Evolutionary conservation across 768 basidiomycete genomes (phyloP), one percentile per base, ranked within the genome.

Genomic region (Chalciporus pseudorubinellus): DNA sequence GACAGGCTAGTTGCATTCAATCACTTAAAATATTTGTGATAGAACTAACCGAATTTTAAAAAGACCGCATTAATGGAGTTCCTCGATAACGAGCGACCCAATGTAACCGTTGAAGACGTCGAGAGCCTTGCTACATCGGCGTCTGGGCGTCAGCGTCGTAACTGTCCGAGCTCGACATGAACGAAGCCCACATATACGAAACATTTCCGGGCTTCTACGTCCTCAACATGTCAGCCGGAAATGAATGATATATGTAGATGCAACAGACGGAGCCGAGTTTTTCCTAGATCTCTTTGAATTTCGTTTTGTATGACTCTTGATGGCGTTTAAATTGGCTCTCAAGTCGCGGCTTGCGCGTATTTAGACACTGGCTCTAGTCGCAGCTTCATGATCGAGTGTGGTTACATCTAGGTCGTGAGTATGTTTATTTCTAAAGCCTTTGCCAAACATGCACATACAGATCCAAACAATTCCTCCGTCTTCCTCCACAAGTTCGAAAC

Each of bases 341-440:
- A 26, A 26, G 26, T 7, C 3, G 5, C 26, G 7, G n/a, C 6
- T 31, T 31, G 4, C 12, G 12, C 12, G 10, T 31, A 11, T 31
- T 31, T 3, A 26, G 7, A 26, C 26, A 31, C 11, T 4, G 2
- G 2, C 4, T 11, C 31, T 31, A 11, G 10, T 31, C 12, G 11
- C 31, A 31, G 12, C 13, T 31, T 31, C 12, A n/a, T n/a, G n/a
- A n/a, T n/a, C n/a, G n/a, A n/a, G n/a, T n/a, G n/a, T n/a, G n/a
- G n/a, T n/a, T n/a, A n/a, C n/a, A n/a, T n/a, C n/a, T n/a, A n/a
- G n/a, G 33, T 26, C 3, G 16, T 20, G 7, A 33, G 39, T 31
- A 16, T 65, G 46, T 64, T 64, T 63, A 49, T 57, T 64, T 60
- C 53, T 14, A 56, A 60, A 16, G 66, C 46, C 10, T 31, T 31